phyloP scores from a whole-genome alignment of 306 rosid genomes.

The Cicer yamashitae region DNA sequence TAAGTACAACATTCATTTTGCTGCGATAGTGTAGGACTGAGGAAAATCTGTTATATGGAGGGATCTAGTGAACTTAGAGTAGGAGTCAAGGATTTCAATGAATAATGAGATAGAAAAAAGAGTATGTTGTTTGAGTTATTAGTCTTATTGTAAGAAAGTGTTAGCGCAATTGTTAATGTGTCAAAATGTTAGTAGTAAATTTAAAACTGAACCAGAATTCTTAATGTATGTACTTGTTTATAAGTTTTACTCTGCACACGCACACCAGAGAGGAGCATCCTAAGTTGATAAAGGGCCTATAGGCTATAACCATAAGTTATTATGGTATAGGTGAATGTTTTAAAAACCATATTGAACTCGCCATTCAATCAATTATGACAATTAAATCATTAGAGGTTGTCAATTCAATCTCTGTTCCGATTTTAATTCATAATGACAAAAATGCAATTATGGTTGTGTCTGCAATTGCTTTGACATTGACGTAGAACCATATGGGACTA shows the following conservation, averaged over 20 bases:
- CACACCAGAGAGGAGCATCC: too few relatives aligned
- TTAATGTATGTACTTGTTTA: not conserved
- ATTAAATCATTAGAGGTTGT: too few relatives aligned
- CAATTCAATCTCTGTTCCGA: too few relatives aligned
- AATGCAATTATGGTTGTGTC: too few relatives aligned
- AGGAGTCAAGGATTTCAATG: slow-evolving; percentile 26
- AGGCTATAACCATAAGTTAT: too few relatives aligned
- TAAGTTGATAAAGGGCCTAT: too few relatives aligned
- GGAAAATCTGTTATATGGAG: slow-evolving; percentile 16
- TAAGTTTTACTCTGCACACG: not conserved
- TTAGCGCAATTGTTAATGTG: not conserved
- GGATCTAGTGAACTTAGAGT: slow-evolving; percentile 25
- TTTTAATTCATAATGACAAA: too few relatives aligned
- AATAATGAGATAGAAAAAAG: not conserved
- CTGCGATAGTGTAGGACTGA: slow-evolving; percentile 37
- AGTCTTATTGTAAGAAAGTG: not conserved
- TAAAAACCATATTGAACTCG: too few relatives aligned
- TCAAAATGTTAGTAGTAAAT: not conserved
- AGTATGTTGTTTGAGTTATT: not conserved
- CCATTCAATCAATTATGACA: too few relatives aligned
- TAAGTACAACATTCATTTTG: slow-evolving; percentile 37
- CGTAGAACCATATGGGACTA: too few relatives aligned
- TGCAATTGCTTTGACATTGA: too few relatives aligned
- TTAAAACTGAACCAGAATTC: not conserved
- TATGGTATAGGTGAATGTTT: too few relatives aligned